Percentiles rank a stretch among this genome's conserved stretches.
Evolutionary conservation across 1,284 basidiomycete genomes (phyloP).

Genomic region (Amylostereum areolatum): DNA sequence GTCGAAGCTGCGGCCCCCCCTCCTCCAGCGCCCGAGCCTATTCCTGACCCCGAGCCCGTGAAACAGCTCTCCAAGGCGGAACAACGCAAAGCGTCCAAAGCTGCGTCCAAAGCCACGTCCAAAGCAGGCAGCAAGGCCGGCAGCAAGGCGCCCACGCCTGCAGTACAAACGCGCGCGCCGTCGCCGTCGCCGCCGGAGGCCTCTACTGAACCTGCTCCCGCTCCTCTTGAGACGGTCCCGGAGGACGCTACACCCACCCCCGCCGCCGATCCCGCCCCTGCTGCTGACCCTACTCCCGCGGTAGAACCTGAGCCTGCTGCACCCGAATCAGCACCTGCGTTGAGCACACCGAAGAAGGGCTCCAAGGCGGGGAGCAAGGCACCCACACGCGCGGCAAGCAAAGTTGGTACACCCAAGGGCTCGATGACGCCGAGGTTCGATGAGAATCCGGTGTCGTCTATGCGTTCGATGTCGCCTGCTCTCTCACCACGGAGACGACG

Average conservation of each 20-base stretch:
- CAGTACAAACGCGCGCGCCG: conserved; percentile 13
- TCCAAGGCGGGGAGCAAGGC: conserved; percentile 11
- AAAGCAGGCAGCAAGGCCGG: conserved; percentile 12
- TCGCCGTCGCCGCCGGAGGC: conserved; percentile 10
- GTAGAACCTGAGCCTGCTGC: background rate
- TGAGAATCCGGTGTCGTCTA: conserved; percentile 1
- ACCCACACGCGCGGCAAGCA: conserved; percentile 10
- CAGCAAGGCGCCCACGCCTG: conserved; percentile 12
- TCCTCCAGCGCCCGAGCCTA: background rate
- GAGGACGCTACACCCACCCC: conserved; percentile 3
- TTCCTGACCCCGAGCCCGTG: background rate
- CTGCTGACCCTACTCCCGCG: conserved; percentile 2
- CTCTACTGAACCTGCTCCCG: background rate
- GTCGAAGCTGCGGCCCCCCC: background rate
- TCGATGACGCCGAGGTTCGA: conserved; percentile 13
- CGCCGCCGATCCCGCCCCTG: conserved; percentile 3
- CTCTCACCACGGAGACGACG: background rate
- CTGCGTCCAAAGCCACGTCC: conserved; percentile 5
- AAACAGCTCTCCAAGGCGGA: background rate
- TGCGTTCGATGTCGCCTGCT: background rate
- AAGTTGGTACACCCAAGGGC: conserved; percentile 15
- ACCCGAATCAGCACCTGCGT: background rate
- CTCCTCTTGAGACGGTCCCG: conserved; percentile 5
- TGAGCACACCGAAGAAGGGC: conserved; percentile 12
- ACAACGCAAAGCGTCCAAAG: background rate